Base-by-base conservation (phyloP, 169 alveolate species). In the Eimeria tenella region DNA sequence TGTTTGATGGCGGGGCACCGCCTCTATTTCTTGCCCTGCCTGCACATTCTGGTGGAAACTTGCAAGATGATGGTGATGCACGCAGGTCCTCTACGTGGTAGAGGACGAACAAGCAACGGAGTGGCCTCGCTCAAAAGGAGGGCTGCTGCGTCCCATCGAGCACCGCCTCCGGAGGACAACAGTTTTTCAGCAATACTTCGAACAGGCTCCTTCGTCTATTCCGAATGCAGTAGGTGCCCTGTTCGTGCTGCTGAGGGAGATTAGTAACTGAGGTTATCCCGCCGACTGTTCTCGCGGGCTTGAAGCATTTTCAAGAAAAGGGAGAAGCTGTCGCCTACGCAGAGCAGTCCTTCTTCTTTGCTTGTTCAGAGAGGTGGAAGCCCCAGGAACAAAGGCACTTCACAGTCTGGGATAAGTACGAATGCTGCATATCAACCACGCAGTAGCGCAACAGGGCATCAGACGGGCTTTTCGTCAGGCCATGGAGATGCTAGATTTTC, bases 101-200 rank as follows among this genome's bases (percentile, higher is more conserved):
- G 75, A 83, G 58, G 58, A 83, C 31, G 90, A 83, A 31, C 63
- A 58, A 17, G 68, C 90, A 4, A 83, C 90, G 15, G 90, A 83
- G 75, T 58, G 90, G 90, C 90, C 90, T 58, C 90, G 90, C 17
- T 50, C 90, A 60, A 56, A 63, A 17, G 90, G 90, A 60, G 90
- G 90, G 63, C 50, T 83, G 58, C 75, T 83, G 5, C 58, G 23
- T 8, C 90, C 90, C 23, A 83, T 83, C 23, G 62, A 83, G 75
- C 90, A 83, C 50, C 90, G 90, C 77, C 90, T 83, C 75, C 62
- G 75, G 79, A 58, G 75, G n/a, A 56, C 13, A 8, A 10, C 60
- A 0, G 63, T 83, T 25, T 42, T 62, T 19, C 68, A 58, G 58
- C 42, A 60, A 23, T 74, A 53, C 0, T 21, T 2, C 23, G 53